Evolutionary conservation across 129 eudicot genomes (phyloP).

Genomic region (Artemisia argyi): DNA sequence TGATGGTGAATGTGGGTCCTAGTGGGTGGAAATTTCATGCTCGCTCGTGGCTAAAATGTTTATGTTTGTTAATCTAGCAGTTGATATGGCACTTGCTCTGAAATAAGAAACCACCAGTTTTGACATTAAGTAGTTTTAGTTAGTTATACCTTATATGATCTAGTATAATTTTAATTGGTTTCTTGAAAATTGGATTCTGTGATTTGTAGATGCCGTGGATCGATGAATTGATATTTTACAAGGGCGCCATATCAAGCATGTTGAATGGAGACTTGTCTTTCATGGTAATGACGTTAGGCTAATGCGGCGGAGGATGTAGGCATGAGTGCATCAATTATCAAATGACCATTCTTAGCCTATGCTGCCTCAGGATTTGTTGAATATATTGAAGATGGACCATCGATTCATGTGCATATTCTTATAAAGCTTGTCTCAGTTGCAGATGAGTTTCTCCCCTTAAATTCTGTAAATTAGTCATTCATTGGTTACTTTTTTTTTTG

Average conservation of each 20-base stretch:
- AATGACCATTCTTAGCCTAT: conserved; percentile 10
- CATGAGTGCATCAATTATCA: not conserved
- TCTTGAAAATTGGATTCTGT: conserved; percentile 14
- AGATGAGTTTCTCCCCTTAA: conserved; percentile 96
- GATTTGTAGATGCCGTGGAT: conserved; percentile 85
- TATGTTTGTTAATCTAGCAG: not conserved
- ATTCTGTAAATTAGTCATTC: conserved; percentile 57
- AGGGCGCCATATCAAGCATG: conserved; percentile 11
- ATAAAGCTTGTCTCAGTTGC: conserved; percentile 84
- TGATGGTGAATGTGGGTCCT: not conserved
- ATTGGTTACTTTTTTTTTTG: conserved; percentile 25
- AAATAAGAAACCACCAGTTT: not conserved
- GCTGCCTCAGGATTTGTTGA: conserved; percentile 28
- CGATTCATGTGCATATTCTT: conserved; percentile 50
- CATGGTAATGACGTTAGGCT: conserved; percentile 10
- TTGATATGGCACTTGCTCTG: not conserved
- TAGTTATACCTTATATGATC: not conserved
- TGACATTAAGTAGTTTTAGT: not conserved
- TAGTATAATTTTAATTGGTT: not conserved
- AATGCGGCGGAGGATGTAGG: conserved; percentile 7
- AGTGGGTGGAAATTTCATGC: not conserved
- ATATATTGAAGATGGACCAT: conserved; percentile 30
- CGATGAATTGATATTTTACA: conserved; percentile 63
- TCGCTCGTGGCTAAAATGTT: not conserved
- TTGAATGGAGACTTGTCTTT: conserved; percentile 2